Evolutionary conservation across 1,284 basidiomycete genomes (phyloP), one percentile per base, ranked within the genome.

Genomic region (Rhodotorula sp.): DNA sequence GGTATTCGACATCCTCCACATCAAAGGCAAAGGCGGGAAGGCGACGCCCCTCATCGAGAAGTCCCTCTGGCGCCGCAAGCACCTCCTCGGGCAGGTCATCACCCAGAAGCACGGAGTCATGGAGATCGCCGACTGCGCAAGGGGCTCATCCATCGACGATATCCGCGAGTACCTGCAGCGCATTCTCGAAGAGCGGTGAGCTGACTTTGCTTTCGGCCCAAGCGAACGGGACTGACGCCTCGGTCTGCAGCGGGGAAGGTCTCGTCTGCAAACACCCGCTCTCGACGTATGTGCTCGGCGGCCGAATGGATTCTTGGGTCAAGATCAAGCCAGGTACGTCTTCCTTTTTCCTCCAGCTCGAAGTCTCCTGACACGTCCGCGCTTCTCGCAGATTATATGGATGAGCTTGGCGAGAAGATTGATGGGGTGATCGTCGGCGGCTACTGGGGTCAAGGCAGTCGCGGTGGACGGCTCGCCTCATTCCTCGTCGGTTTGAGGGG

Each of bases 1-100:
- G 80, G 85, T 97, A 8, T 97, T 97, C 76, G 94, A 98, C 80
- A 83, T 97, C 29, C 82, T 98, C 0, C 92, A 90, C 78, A 84
- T 94, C 60, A 94, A 69, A 24, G 60, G 68, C 44, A 67, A 62
- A 29, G 55, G 93, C 73, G 81, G 80, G 49, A 73, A 36, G 8
- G 32, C 79, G 83, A 19, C 74, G 60, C 44, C 78, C 74, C 78
- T 84, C 22, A 79, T 82, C 9, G 74, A 77, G 22, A 79, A 75
- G 27, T 78, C 82, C 0, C 76, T 84, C 5, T 80, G 76, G 2
- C 77, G 80, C 56, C 78, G 84, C 29, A 81, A 83, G 63, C 66
- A 78, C 13, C 76, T 83, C 0, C 74, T 84, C 15, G 47, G 59
- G 29, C 54, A 57, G 54, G 64, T 77, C 32, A 59, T 73, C 61